Base-by-base conservation (phyloP, 2,329 filamentous ascomycete genomes). In the Fusarium penzigii region DNA sequence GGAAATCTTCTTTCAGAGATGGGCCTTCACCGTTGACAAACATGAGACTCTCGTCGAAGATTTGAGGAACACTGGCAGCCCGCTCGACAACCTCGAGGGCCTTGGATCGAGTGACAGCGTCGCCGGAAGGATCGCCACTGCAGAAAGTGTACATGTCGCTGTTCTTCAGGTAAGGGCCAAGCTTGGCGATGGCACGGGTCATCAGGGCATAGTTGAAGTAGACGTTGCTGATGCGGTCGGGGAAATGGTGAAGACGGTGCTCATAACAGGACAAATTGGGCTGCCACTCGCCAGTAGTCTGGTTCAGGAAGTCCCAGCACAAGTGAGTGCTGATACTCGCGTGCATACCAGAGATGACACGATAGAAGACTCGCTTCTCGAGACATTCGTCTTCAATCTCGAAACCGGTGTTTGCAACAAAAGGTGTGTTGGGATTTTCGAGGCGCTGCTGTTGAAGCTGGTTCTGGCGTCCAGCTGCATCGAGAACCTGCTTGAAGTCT, bases 141-240 rank as follows among this genome's bases (percentile, higher is more conserved):
- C 94, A 99, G 72, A 96, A 99, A 0, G 90, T 94, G 75, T 97
- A 97, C 56, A 83, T 78, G 29, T 74, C 57, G 5, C 32, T 36
- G 32, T 63, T 66, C 58, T 87, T 78, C 10, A 97, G 80, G 62
- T 92, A 87, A 20, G 90, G 89, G 12, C 88, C 89, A 9, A 97
- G 82, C 74, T 99, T 99, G 48, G 90, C 89, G 39, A 97, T 83
- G 12, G 94, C 94, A 45, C 94, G 89, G 25, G 93, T 88, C 39
- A 99, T 81, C n/a, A 99, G 82, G 1, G 94, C 94, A 68, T 96
- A 99, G 82, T 99, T 97, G 78, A 99, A 99, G 78, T 99, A 99
- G 45, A 99, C 81, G 72, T 99, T 99, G 62, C 92, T 94, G 67
- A 99, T 89, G 55, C 93, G 89, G 62, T 99, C 94, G 0, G 93